Base-by-base conservation (phyloP, 495 filamentous ascomycete species). In the Penicillium soppii region DNA sequence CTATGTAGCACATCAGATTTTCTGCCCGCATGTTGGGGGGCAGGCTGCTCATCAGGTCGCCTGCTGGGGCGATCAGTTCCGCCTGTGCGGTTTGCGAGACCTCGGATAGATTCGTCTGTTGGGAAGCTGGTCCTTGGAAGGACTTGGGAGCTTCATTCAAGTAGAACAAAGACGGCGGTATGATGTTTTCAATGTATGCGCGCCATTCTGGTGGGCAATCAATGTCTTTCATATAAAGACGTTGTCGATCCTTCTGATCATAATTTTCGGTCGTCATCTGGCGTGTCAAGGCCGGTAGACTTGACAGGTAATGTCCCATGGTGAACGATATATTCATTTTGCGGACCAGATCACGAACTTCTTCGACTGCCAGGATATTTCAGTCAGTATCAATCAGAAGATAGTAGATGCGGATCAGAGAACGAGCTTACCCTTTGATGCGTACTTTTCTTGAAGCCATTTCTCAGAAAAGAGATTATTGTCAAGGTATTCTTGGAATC, bases 1-100 rank as follows among this genome's bases (percentile, higher is more conserved):
- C 94, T 56, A 97, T 86, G 63, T 98, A 98, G 70, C 92, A 97
- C 92, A 97, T 96, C 61, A 98, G 77, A 50, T 98, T 98, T 53
- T 95, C 86, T 6, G 94, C 94, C 16, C 91, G 82, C 88, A 95
- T 94, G 17, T 83, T 73, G 10, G 77, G 67, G 0, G 91, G 89
- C n/a, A 98, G 79, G 54, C 86, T 90, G 64, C 90, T 91, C 94
- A 98, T 98, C 21, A 98, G 69, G 58, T 98, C 94, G 6, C 90
- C 91, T 3, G 91, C 84, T 38, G 75, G 74, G 7, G 82, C 82
- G 53, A 88, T 76, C 9, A 15, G 32, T 0, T 43, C 35, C 4
- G 50, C 53, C 2, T 61, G 22, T 19, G 38, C 27, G 3, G 56
- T 50, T 15, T 22, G 45, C 2, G 49, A 51, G 1, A 20, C 25